A percentile compares a stretch with the other conserved stretches of the same genome.
Evolutionary conservation across 441 rosid species (phyloP).

Genomic region (Gossypium lobatum): DNA sequence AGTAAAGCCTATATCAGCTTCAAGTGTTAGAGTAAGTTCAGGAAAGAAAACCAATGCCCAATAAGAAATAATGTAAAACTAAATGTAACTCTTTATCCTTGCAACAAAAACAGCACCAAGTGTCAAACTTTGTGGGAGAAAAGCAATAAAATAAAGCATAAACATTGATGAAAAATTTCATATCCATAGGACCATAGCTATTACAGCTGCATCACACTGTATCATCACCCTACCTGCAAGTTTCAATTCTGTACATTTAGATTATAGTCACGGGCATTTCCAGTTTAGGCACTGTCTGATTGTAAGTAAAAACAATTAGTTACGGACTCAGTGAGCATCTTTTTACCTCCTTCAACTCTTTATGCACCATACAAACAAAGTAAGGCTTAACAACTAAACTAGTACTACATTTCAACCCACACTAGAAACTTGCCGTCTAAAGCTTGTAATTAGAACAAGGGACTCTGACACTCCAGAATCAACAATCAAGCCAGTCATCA

Average conservation of each 20-base stretch:
- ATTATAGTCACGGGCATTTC: background rate
- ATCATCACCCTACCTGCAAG: background rate
- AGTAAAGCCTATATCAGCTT: conserved; percentile 29
- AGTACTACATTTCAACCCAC: background rate
- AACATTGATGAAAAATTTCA: background rate
- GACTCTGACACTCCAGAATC: background rate
- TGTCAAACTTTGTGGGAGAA: background rate
- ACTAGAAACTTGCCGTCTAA: background rate
- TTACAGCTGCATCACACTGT: background rate
- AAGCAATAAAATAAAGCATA: background rate
- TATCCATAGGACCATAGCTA: background rate
- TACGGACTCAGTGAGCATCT: background rate
- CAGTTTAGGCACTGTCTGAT: background rate
- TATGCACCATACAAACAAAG: background rate
- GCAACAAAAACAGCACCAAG: background rate
- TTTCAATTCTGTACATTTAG: background rate
- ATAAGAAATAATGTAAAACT: background rate
- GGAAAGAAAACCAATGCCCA: background rate
- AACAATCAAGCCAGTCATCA: background rate
- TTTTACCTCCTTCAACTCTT: background rate
- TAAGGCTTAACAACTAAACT: background rate
- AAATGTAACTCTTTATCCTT: background rate
- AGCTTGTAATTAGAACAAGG: background rate
- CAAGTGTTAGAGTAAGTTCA: conserved; percentile 6
- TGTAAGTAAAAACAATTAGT: background rate